A percentile compares a stretch with the other conserved stretches of the same genome.
Conservation (phyloP, 1,284 basidiomycete species). For the Pulchroboletus neoregius region DNA sequence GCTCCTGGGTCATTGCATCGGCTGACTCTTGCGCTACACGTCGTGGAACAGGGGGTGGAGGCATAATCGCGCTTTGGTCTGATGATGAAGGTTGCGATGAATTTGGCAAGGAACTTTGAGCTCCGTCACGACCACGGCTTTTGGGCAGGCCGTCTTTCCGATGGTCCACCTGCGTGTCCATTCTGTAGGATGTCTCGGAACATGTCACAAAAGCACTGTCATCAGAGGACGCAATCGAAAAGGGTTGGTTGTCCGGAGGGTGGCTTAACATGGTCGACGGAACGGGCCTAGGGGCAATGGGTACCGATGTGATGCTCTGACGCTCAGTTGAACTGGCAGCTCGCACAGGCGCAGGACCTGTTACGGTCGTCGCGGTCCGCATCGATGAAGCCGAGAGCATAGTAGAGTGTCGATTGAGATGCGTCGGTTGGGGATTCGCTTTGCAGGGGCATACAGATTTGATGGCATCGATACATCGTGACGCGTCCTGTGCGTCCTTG, state of each 20-base stretch:
- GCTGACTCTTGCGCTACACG: conserved; percentile 5
- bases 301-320: conserved; percentile 7
- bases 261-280: neutral
- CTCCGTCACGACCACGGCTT: conserved; percentile 4
- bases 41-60: conserved; percentile 26
- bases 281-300: neutral
- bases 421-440: conserved; percentile 37
- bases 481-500: conserved; percentile 41
- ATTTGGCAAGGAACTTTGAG: conserved; percentile 27
- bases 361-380: conserved; percentile 18
- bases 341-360: neutral
- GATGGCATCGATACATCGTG: conserved; percentile 58
- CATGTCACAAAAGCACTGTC: conserved; percentile 31
- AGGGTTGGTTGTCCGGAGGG: neutral
- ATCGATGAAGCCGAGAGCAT: conserved; percentile 16
- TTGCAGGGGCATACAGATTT: conserved; percentile 70
- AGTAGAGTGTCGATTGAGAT: conserved; percentile 21
- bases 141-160: neutral
- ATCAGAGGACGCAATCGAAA: conserved; percentile 24
- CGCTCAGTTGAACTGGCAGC: neutral
- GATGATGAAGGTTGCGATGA: conserved; percentile 34
- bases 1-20: conserved; percentile 3
- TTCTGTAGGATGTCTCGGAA: conserved; percentile 23
- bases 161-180: conserved; percentile 3
- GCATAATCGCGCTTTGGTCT: conserved; percentile 23